A percentile compares a stretch with the other conserved stretches of the same genome.
Conservation (phyloP, 306 rosid genomes). For the Castanospermum australe region DNA sequence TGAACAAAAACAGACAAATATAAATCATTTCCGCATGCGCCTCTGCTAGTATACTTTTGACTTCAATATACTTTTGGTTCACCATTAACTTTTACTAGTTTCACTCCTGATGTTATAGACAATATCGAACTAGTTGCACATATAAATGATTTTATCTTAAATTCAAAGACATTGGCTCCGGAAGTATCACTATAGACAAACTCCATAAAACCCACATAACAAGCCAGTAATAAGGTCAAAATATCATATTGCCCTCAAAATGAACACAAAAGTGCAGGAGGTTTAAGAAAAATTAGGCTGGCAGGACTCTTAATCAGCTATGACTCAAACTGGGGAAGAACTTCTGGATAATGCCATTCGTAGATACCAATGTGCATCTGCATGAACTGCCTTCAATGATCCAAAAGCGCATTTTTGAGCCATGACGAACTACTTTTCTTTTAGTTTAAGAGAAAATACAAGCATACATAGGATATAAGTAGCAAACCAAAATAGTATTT, state of each 20-base stretch:
- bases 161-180: not conserved
- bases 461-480: not conserved
- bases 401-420: conserved; percentile 14
- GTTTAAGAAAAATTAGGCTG: not conserved
- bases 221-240: not conserved
- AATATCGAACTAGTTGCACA: no score
- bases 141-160: no score
- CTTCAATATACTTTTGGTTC: no score
- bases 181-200: not conserved
- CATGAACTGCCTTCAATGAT: conserved; percentile 10
- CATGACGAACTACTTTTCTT: conserved; percentile 4
- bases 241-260: no score
- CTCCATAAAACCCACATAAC: not conserved
- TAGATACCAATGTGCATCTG: conserved; percentile 1
- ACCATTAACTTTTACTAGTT: no score
- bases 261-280: not conserved
- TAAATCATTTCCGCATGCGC: no score
- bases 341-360: not conserved
- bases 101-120: no score
- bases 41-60: no score
- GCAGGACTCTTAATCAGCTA: not conserved
- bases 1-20: no score
- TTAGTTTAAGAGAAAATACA: conserved; percentile 3
- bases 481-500: not conserved
- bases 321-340: not conserved